These are phyloP conservation scores for Tolypocladium ophioglossoides DNA, from an alignment of 2,329 filamentous ascomycete genomes.

Conservation along the genomic window DNA sequence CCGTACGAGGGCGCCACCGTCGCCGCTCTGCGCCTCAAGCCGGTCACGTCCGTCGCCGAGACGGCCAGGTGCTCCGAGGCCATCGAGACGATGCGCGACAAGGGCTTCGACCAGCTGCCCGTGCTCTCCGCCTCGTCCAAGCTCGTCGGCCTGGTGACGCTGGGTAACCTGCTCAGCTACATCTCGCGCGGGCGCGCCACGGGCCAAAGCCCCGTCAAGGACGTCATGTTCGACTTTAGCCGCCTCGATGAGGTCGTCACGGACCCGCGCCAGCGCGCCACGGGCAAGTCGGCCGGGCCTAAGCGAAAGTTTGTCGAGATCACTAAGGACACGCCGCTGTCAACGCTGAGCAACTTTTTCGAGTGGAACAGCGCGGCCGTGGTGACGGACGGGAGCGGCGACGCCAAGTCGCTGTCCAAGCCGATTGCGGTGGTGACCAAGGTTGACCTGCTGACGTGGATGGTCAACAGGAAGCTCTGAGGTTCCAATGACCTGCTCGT, in stretches of 20 bases:
- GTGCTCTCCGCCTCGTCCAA: constrained; percentile 62
- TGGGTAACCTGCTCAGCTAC: constrained; percentile 88
- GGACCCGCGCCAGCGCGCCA: constrained; percentile 60
- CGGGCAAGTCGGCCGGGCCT: constrained; percentile 23
- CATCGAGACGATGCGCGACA: constrained; percentile 96
- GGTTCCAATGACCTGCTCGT: background rate
- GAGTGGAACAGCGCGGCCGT: constrained; percentile 97
- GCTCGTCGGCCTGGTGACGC: constrained; percentile 85
- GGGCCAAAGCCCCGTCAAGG: constrained; percentile 61
- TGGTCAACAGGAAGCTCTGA: constrained; percentile 55
- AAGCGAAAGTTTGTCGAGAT: constrained; percentile 84
- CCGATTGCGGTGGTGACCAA: constrained; percentile 90
- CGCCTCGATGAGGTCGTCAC: constrained; percentile 82
- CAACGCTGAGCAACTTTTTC: constrained; percentile 80
- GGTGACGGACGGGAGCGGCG: constrained; percentile 65
- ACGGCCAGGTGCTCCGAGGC: constrained; percentile 70
- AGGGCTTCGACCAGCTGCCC: constrained; percentile 94
- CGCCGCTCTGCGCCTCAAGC: constrained; percentile 76
- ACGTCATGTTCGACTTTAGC: constrained; percentile 96
- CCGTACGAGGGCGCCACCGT: constrained; percentile 73
- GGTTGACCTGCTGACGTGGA: constrained; percentile 87
- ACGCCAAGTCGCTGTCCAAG: constrained; percentile 50
- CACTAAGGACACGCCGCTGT: constrained; percentile 77
- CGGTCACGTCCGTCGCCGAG: constrained; percentile 73
- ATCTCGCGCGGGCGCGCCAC: constrained; percentile 75